Evolutionary conservation across 176 grass and related monocot genomes (phyloP).

Genomic region (Zoysia japonica): DNA sequence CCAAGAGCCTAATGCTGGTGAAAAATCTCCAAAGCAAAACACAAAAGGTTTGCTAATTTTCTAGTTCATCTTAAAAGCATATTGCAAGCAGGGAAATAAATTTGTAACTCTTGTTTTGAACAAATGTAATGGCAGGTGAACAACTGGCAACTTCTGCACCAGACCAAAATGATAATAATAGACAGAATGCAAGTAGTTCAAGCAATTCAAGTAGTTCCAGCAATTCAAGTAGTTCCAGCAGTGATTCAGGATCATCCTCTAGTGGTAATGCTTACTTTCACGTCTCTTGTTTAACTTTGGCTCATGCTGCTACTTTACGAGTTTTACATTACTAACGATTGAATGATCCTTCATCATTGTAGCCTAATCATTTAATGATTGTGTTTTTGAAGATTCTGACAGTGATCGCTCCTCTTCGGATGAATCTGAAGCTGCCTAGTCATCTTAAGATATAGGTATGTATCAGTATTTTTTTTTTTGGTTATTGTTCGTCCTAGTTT

Average conservation of each 20-base stretch:
- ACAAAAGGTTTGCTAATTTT: slow-evolving; percentile 18
- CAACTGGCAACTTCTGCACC: slow-evolving; percentile 46
- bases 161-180: slow-evolving; percentile 55
- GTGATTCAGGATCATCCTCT: slow-evolving; percentile 89
- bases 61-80: slow-evolving; percentile 1
- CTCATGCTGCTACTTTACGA: slow-evolving; percentile 22
- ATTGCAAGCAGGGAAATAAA: slow-evolving; percentile 8
- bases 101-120: background rate
- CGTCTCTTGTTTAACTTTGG: background rate
- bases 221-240: slow-evolving; percentile 77
- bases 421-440: slow-evolving; percentile 64
- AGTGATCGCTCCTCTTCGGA: slow-evolving; percentile 89
- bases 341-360: background rate
- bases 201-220: slow-evolving; percentile 33
- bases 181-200: slow-evolving; percentile 69
- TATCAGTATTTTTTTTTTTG: background rate
- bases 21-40: slow-evolving; percentile 51
- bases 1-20: slow-evolving; percentile 40
- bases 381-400: slow-evolving; percentile 72
- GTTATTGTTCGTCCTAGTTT: background rate
- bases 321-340: background rate
- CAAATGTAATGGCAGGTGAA: background rate
- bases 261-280: slow-evolving; percentile 56
- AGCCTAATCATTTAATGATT: background rate
- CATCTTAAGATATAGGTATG: slow-evolving; percentile 56